A percentile compares a stretch with the other conserved stretches of the same genome.
Conservation (phyloP, 306 rosid species). For the Prunus campanulata region DNA sequence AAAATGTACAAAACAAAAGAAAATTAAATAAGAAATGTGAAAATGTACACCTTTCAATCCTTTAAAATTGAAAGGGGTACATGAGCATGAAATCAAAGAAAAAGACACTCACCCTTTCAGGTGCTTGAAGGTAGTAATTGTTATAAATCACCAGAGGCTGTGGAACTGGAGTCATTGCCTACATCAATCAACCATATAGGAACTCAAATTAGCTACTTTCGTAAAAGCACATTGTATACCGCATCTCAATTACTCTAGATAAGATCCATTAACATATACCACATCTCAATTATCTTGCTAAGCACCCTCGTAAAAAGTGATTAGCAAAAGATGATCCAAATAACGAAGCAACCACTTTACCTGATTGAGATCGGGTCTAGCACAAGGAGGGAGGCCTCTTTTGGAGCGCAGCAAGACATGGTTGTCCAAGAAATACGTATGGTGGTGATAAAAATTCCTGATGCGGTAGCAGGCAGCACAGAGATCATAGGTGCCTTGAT, state of each 20-base stretch:
- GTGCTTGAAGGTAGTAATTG: not conserved
- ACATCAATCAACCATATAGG: not conserved
- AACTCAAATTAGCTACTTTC: not conserved
- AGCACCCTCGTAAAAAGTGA: too few relatives aligned
- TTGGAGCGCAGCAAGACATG: constrained; percentile 16
- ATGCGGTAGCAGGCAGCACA: not conserved
- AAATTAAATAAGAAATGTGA: not conserved
- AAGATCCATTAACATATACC: too few relatives aligned
- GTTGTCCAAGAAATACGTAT: constrained; percentile 14
- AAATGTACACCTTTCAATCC: too few relatives aligned
- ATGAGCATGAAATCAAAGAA: too few relatives aligned
- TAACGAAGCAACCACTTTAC: not conserved
- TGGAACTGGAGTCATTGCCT: constrained; percentile 8
- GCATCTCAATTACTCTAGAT: too few relatives aligned
- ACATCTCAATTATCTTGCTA: too few relatives aligned
- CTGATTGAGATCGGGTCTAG: not conserved
- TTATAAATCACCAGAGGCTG: not conserved
- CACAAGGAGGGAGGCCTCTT: constrained; percentile 16
- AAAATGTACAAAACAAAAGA: not conserved
- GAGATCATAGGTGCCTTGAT: not conserved
- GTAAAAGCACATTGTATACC: not conserved
- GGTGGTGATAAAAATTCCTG: not conserved
- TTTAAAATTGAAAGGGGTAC: too few relatives aligned
- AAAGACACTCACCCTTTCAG: constrained; percentile 4
- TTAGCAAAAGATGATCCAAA: too few relatives aligned